Percentiles rank a stretch among this genome's conserved stretches.
Evolutionary conservation across 768 basidiomycete species (phyloP).

Genomic region (Mycena leptocephala): DNA sequence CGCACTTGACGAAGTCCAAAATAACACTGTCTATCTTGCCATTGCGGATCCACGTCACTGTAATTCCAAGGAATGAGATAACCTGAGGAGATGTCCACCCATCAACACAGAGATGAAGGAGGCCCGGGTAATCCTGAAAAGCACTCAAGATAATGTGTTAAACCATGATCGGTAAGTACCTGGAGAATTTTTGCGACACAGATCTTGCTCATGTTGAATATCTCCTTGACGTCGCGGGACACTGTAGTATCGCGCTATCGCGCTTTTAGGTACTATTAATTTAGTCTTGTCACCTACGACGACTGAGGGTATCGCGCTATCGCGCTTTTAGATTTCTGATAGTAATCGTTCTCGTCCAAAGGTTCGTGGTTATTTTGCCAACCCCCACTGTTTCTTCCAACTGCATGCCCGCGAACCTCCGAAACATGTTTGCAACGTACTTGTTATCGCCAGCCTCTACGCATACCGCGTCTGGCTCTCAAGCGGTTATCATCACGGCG

Average conservation of each 20-base stretch:
- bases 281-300: no score
- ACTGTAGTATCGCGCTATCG: not conserved
- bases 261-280: no score
- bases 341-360: conserved; percentile 63
- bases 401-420: conserved; percentile 1
- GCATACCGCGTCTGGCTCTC: conserved; percentile 63
- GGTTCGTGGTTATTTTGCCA: no score
- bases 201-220: not conserved
- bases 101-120: conserved; percentile 46
- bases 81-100: conserved; percentile 50
- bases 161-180: not conserved
- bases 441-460: conserved; percentile 55
- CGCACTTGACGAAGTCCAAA: conserved; percentile 42
- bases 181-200: not conserved
- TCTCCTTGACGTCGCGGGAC: not conserved
- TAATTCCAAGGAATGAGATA: conserved; percentile 46
- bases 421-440: no score
- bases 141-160: no score
- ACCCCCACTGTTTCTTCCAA: no score
- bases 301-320: no score
- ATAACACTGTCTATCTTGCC: conserved; percentile 37
- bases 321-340: no score
- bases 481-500: conserved; percentile 54
- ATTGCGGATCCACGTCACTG: conserved; percentile 37
- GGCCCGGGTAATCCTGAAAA: conserved; percentile 27